Evolutionary conservation across 2,329 filamentous ascomycete genomes (phyloP), one percentile per base, ranked within the genome.

Genomic region (Fusarium aywerte): DNA sequence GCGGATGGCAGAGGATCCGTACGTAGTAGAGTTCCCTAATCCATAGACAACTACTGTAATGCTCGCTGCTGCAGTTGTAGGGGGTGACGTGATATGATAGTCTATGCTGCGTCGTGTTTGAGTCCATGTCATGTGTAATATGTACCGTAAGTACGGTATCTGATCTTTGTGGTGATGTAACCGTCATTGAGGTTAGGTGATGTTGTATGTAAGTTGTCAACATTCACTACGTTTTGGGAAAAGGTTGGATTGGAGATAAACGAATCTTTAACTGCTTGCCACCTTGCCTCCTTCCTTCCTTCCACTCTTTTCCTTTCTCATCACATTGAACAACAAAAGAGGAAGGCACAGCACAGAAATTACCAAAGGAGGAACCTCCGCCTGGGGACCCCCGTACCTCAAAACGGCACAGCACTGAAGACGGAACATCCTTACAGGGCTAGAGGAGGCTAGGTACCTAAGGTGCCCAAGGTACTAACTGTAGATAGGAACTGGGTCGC

Each of bases 161-260:
- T 56, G 48, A 23, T 38, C 12, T 31, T 42, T 51, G 35, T 23
- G 36, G 44, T 18, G 15, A 43, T 43, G 53, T 44, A 29, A 51
- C 25, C n/a, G 16, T 43, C 33, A 20, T 45, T 36, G 44, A 39
- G 42, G 33, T 44, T 27, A 31, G 16, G n/a, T 18, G 32, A 35
- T 44, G 39, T 42, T 45, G 23, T n/a, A 43, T 40, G 38, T 23
- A 57, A 27, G 15, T 33, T 31, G 21, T 40, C 18, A 38, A 35
- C 31, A 18, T 25, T n/a, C 27, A 38, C 23, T 38, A 60, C n/a
- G n/a, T n/a, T n/a, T 51, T 33, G 33, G 38, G 29, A n/a, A 42
- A 33, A 59, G 25, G 44, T 62, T 65, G 39, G 39, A 60, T 47
- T 54, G 48, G 48, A 67, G 62, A 62, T 66, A 66, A 44, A 65